Evolutionary conservation across 2,329 filamentous ascomycete genomes (phyloP).

Genomic region (Colletotrichum trifolii): DNA sequence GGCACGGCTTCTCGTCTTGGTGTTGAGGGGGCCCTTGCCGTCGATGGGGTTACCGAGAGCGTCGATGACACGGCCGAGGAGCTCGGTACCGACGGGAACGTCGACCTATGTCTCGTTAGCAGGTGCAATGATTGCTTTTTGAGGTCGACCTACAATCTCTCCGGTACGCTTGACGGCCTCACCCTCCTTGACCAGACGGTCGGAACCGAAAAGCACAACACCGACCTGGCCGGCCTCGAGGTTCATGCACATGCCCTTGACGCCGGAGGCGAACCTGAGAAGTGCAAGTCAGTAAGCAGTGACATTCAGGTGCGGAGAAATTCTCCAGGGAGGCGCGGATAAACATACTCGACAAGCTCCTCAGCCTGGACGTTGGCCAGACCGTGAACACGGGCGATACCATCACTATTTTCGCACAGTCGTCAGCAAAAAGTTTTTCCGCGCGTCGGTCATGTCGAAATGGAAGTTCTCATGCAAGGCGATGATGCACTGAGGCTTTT

Average conservation of each 20-base stretch:
- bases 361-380: constrained; percentile 99
- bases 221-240: constrained; percentile 99
- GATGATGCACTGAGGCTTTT: constrained; percentile 32
- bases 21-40: constrained; percentile 97
- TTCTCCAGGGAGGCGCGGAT: constrained; percentile 19
- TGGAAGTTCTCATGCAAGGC: constrained; percentile 29
- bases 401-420: constrained; percentile 76
- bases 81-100: constrained; percentile 89
- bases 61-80: constrained; percentile 98
- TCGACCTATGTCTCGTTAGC: constrained; percentile 77
- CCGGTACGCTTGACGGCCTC: constrained; percentile 99
- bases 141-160: constrained; percentile 82
- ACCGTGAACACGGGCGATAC: constrained; percentile 99
- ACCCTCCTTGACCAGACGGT: constrained; percentile 99
- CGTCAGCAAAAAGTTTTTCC: constrained; percentile 33
- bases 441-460: constrained; percentile 30
- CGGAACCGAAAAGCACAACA: constrained; percentile 99
- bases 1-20: constrained; percentile 91
- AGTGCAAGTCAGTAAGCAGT: constrained; percentile 16
- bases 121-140: not conserved
- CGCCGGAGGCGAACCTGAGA: constrained; percentile 93
- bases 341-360: constrained; percentile 98
- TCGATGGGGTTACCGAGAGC: constrained; percentile 99
- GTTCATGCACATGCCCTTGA: constrained; percentile 99
- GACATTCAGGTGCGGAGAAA: constrained; percentile 22